Percentiles rank a stretch among this genome's conserved stretches.
Evolutionary conservation across 78 protist species (phyloP).

Genomic region (Dictyostelium capitatum): DNA sequence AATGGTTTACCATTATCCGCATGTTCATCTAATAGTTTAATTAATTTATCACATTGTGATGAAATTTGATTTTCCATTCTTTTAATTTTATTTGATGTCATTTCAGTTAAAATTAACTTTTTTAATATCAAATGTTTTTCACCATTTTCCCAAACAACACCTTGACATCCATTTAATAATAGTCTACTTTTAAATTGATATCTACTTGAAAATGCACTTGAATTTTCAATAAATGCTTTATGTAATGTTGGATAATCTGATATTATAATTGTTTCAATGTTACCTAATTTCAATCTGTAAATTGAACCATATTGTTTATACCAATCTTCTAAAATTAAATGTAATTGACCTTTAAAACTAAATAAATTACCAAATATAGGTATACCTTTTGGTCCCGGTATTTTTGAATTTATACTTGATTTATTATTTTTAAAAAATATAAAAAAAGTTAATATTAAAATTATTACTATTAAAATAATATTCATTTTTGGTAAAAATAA

Average conservation of each 20-base stretch:
- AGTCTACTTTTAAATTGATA: not conserved
- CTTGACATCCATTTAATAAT: not conserved
- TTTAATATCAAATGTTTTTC: not conserved
- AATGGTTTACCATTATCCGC: not conserved
- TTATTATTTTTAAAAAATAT: too few species aligned
- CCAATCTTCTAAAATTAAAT: not conserved
- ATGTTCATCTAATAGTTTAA: not conserved
- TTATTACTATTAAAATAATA: too few species aligned
- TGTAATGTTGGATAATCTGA: constrained; percentile 8
- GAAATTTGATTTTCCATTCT: not conserved
- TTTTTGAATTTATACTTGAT: too few species aligned
- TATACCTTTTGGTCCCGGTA: not conserved
- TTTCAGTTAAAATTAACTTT: not conserved
- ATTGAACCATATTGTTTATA: constrained; percentile 14
- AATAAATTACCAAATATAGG: constrained; percentile 13
- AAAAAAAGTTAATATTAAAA: too few species aligned
- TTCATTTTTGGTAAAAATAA: too few species aligned
- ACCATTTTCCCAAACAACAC: constrained; percentile 9
- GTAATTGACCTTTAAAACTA: not conserved
- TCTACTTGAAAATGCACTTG: not conserved
- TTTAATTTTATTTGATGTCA: not conserved
- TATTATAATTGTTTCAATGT: constrained; percentile 4
- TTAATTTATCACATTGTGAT: not conserved
- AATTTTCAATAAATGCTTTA: constrained; percentile 20
- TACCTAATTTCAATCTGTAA: constrained; percentile 4